Evolutionary conservation across 306 rosid species (phyloP).

Genomic region (Cucurbita pepo): DNA sequence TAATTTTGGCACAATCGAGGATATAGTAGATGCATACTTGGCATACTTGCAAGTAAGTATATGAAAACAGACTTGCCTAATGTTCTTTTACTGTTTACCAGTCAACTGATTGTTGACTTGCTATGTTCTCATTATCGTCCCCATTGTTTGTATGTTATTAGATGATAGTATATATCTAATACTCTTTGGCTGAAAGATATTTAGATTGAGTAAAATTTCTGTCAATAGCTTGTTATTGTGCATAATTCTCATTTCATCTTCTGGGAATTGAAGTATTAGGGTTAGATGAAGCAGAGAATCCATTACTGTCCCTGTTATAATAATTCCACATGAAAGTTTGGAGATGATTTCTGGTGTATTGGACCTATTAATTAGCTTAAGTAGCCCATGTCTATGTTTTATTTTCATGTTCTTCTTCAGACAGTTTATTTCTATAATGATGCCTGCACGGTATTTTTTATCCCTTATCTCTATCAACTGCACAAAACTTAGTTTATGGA

Average conservation of each 20-base stretch:
- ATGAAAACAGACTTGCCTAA: neutral
- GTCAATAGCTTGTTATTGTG: neutral
- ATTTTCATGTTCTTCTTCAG: neutral
- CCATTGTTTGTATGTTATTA: neutral
- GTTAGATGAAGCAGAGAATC: neutral
- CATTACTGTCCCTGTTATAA: neutral
- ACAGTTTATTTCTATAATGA: neutral
- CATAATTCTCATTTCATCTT: neutral
- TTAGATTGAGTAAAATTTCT: neutral
- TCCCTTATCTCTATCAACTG: neutral
- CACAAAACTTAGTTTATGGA: conserved; percentile 5
- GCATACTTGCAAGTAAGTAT: conserved; percentile 90
- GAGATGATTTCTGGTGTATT: neutral
- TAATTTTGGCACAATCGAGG: conserved; percentile 50
- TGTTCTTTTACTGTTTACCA: neutral
- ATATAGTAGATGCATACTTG: conserved; percentile 74
- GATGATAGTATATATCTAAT: neutral
- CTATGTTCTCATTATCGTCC: neutral
- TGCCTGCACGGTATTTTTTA: neutral
- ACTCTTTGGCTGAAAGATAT: neutral
- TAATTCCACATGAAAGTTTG: neutral
- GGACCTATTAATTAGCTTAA: neutral
- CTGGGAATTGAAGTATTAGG: neutral
- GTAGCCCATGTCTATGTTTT: neutral
- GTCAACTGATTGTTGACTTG: neutral